Conservation (phyloP, 441 rosid genomes). For the Erodium texanum region DNA sequence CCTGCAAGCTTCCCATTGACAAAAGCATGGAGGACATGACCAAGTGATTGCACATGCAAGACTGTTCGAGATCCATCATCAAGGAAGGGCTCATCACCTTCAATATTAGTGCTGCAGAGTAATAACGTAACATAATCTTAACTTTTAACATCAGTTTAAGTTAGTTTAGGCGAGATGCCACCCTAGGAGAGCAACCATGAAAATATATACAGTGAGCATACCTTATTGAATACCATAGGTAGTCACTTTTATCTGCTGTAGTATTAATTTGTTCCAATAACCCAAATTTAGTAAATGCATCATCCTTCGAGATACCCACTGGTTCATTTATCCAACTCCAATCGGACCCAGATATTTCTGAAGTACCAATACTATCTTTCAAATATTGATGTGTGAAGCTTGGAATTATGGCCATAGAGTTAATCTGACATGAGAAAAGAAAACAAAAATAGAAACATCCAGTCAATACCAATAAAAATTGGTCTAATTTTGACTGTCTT, state of each 20-base stretch:
- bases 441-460: constrained; percentile 13
- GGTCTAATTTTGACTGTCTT: background rate
- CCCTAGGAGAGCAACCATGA: background rate
- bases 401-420: constrained; percentile 52
- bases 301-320: constrained; percentile 61
- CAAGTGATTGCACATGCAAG: constrained; percentile 79
- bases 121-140: background rate
- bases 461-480: background rate
- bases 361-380: constrained; percentile 37
- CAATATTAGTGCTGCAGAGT: constrained; percentile 41
- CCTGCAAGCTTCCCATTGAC: constrained; percentile 80
- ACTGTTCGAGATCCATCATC: constrained; percentile 58
- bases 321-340: constrained; percentile 88
- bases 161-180: background rate
- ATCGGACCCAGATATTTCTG: constrained; percentile 32
- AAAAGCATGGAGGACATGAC: constrained; percentile 78
- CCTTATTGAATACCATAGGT: constrained; percentile 90
- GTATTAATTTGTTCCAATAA: constrained; percentile 81
- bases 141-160: background rate
- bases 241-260: constrained; percentile 81
- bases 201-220: constrained; percentile 18
- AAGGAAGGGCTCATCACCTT: constrained; percentile 49
- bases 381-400: constrained; percentile 41
- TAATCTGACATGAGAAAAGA: constrained; percentile 39
- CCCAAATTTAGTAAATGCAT: constrained; percentile 57